Base-by-base conservation (phyloP, 169 alveolate species). In the Babesia caballi region DNA sequence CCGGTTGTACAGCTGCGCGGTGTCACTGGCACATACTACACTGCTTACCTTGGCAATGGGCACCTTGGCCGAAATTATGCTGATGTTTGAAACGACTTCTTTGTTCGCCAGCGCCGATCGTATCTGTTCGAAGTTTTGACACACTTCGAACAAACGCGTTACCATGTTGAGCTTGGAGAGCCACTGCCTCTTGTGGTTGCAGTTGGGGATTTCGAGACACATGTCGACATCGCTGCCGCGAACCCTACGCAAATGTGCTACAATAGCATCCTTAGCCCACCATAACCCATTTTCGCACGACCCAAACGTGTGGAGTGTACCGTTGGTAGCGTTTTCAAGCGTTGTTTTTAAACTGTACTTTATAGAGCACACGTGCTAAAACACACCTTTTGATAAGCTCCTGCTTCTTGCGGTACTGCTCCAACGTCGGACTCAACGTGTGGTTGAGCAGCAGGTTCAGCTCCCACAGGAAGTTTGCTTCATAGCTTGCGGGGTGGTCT, bases 1-100 rank as follows among this genome's bases (percentile, higher is more conserved):
- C 53, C 46, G 42, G 50, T 66, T 53, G 50, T 38, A 73, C 30
- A 84, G 50, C 88, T 80, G 71, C 19, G 36, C 14, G 36, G 14
- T 57, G 27, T 23, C 11, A 35, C 19, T 19, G 9, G 25, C 30
- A 2, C 40, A 17, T 1, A 9, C 17, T 5, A 21, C 12, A 8
- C 14, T 36, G 30, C 67, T 46, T 60, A 85, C 88, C 85, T 87
- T 87, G 8, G 90, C 92, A 57, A 87, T 87, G n/a, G 92, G 92
- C 56, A 87, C 92, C 46, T 84, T 78, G 41, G 92, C 92, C 33
- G 82, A 74, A 40, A 87, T 87, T 23, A 87, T 87, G 40, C 73
- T 75, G 44, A 87, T 70, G 56, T 59, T 40, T 11, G 87, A 78
- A 33, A 78, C 59, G 32, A 38, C 23, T 11, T 30, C 70, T 28